Conservation (phyloP, 129 eudicot genomes). For the Pseudognaphalium luteoalbum region DNA sequence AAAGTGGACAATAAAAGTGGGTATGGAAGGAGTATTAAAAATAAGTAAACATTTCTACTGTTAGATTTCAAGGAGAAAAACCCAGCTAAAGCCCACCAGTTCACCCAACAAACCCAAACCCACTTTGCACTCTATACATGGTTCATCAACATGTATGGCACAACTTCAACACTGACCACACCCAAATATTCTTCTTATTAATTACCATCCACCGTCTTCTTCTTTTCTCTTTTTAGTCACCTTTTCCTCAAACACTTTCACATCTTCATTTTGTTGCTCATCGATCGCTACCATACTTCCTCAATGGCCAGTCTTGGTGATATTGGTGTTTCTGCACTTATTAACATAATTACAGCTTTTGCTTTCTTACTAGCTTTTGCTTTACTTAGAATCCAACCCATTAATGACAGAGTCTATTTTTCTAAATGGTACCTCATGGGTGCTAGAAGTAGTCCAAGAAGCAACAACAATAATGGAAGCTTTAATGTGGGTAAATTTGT, state of each 20-base stretch:
- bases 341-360: constrained; percentile 40
- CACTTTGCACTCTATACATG: not conserved
- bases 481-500: constrained; percentile 37
- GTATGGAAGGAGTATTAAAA: too few relatives aligned
- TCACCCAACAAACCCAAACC: not conserved
- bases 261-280: not conserved
- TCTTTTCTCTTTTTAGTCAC: not conserved
- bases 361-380: constrained; percentile 55
- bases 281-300: too few relatives aligned
- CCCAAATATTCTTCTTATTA: not conserved
- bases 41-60: too few relatives aligned
- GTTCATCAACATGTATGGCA: too few relatives aligned
- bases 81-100: not conserved
- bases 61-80: too few relatives aligned
- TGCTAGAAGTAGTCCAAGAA: constrained; percentile 43
- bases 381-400: constrained; percentile 54
- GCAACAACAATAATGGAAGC: not conserved
- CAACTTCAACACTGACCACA: too few relatives aligned
- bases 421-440: constrained; percentile 54
- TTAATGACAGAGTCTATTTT: constrained; percentile 56
- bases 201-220: not conserved
- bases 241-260: not conserved
- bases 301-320: constrained; percentile 41
- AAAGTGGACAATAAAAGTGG: too few relatives aligned
- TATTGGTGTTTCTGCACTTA: constrained; percentile 39